Percentiles rank a stretch among this genome's conserved stretches.
phyloP scores from a whole-genome alignment of 495 filamentous ascomycete species.

The Penicillium desertorum region DNA sequence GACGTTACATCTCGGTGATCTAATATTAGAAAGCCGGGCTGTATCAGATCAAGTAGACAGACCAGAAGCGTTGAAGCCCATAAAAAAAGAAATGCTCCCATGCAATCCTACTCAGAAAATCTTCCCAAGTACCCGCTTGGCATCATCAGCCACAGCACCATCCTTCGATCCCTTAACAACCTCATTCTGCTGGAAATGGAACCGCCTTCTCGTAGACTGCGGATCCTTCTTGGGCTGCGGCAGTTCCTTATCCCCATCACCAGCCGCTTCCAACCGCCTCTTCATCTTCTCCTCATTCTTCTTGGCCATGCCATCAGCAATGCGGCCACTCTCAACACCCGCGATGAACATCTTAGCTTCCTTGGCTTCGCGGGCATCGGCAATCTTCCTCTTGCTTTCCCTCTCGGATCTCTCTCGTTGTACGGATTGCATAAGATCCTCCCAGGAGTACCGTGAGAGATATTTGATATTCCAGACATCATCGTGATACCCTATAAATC shows the following conservation, averaged over 20 bases:
- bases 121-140: constrained; percentile 75
- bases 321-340: constrained; percentile 81
- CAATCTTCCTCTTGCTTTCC: constrained; percentile 74
- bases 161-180: constrained; percentile 47
- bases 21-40: no score
- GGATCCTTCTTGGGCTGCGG: constrained; percentile 24
- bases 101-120: constrained; percentile 55
- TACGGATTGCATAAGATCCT: constrained; percentile 60
- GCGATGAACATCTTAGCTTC: constrained; percentile 82
- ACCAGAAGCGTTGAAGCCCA: background rate
- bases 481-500: constrained; percentile 63
- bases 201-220: constrained; percentile 53
- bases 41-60: background rate
- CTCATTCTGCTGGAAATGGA: constrained; percentile 80
- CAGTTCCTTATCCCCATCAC: constrained; percentile 18
- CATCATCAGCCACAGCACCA: constrained; percentile 59
- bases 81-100: background rate
- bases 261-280: constrained; percentile 26
- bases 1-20: no score
- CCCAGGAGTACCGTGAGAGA: constrained; percentile 76
- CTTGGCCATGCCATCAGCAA: constrained; percentile 65
- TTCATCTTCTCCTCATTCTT: constrained; percentile 63
- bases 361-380: constrained; percentile 68
- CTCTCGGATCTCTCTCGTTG: constrained; percentile 78
- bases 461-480: constrained; percentile 90